phyloP scores from a whole-genome alignment of 345 rosid species.

The Boechera divaricarpa region DNA sequence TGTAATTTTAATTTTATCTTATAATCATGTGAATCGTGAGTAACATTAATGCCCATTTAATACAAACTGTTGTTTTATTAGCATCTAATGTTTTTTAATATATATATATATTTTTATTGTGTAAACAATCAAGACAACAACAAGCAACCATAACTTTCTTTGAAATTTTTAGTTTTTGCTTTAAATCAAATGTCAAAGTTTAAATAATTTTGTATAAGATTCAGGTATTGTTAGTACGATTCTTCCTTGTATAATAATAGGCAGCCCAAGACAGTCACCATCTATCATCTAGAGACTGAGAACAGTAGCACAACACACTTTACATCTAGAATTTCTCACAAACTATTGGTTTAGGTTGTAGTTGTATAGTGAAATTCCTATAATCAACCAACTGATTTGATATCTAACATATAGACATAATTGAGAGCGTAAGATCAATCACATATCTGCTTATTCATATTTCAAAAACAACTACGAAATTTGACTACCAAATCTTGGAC shows the following conservation, averaged over 20 bases:
- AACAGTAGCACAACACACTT: background rate
- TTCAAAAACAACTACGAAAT: conserved; percentile 26
- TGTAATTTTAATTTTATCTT: background rate
- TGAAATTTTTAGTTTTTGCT: background rate
- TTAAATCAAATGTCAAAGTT: background rate
- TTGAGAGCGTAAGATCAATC: conserved; percentile 18
- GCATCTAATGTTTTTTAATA: no score
- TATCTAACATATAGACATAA: conserved; percentile 10
- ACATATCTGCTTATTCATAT: conserved; percentile 31
- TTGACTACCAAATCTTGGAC: conserved; percentile 41
- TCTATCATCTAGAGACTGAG: conserved; percentile 2
- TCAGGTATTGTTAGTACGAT: background rate
- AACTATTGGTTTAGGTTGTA: conserved; percentile 15
- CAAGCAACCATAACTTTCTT: background rate
- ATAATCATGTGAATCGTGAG: conserved; percentile 6
- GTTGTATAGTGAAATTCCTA: conserved; percentile 19
- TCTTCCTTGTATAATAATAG: background rate
- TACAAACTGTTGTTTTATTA: no score
- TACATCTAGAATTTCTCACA: background rate
- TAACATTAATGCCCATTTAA: background rate
- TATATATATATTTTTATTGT: no score
- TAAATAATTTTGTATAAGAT: background rate
- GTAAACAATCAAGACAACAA: background rate
- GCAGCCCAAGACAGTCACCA: background rate
- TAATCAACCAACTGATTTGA: conserved; percentile 23